Evolutionary conservation across 371 early-diverging fungal genomes (phyloP), one percentile per base, ranked within the genome.

Genomic region (Choanephora cucurbitarum): DNA sequence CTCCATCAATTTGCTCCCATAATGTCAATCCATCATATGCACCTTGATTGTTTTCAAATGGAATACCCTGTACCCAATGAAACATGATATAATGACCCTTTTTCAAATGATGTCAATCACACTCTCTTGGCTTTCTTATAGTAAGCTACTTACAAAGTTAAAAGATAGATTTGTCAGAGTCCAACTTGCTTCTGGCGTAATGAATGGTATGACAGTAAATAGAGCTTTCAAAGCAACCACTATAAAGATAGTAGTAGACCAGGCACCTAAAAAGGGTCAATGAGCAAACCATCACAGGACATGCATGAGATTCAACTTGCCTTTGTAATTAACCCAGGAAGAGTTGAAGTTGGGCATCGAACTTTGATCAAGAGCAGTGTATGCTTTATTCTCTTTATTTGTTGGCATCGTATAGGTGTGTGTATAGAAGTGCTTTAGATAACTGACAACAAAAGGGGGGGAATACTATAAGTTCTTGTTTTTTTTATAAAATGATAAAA

Each of bases 1-100:
- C 97, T 52, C 91, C 87, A 72, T 98, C 98, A 66, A 98, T 95
- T 77, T 98, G 98, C 73, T 98, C 98, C 98, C 98, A 98, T 50
- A 98, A 80, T 17, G 97, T 97, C 52, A 96, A 76, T 40, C 91
- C 92, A 65, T 91, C 93, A 67, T 88, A 94, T n/a, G 92, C 97
- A 46, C 95, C 95, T 73, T 96, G 96, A 59, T 95, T 90, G 46
- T 93, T 87, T 52, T 91, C 91, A 65, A 95, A 96, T 11, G 98
- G 98, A 42, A 93, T 92, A 18, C 98, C 98, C 55, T 89, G 91
- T 34, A 96, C 83, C 84, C 91, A 92, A 79, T 98, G 98, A 70
- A 98, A 96, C 91, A 97, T 91, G 63, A 97, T 80, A 75, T 93
- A 97, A 60, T 91, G 91, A 57, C 90, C 88, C 96, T 95, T 69